A percentile compares a stretch with the other conserved stretches of the same genome.
These are phyloP conservation scores for Immersiella caudata DNA, from an alignment of 495 filamentous ascomycete genomes.

Conservation along the genomic window DNA sequence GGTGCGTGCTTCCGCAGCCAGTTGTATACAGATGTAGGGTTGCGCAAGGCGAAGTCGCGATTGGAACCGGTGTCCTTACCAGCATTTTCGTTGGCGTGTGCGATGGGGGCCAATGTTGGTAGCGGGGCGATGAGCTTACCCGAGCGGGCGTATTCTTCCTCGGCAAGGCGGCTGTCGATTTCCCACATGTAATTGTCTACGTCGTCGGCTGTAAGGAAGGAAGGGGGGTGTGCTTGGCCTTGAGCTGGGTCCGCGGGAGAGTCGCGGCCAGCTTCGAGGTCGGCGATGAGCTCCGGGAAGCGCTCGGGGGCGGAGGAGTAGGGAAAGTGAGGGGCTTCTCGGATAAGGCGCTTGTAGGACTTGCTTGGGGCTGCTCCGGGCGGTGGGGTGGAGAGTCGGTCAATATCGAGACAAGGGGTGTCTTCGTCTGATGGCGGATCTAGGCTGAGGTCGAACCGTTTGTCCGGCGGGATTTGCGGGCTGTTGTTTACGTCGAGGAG, in stretches of 20 bases:
- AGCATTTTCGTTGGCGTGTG: conserved; percentile 37
- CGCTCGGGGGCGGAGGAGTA: conserved; percentile 44
- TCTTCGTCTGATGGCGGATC: conserved; percentile 61
- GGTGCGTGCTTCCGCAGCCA: conserved; percentile 86
- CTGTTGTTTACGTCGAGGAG: conserved; percentile 84
- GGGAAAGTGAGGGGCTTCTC: conserved; percentile 45
- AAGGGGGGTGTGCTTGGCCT: conserved; percentile 43
- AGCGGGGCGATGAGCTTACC: conserved; percentile 28
- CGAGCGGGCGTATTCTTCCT: conserved; percentile 30
- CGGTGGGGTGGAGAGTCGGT: conserved; percentile 31
- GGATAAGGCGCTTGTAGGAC: conserved; percentile 44
- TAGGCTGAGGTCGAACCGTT: conserved; percentile 64
- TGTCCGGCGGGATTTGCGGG: conserved; percentile 69
- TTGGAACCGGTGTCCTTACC: conserved; percentile 37
- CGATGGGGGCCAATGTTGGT: conserved; percentile 46
- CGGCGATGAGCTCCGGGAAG: conserved; percentile 43
- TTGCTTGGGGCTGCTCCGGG: conserved; percentile 36
- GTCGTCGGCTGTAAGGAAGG: conserved; percentile 73
- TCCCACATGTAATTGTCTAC: conserved; percentile 78
- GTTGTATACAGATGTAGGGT: conserved; percentile 85
- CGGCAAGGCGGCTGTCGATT: conserved; percentile 67
- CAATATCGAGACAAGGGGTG: conserved; percentile 37
- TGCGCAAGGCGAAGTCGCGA: conserved; percentile 67
- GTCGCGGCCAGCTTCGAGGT: conserved; percentile 44
- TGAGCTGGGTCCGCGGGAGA: conserved; percentile 41